Percentiles rank a stretch among this genome's conserved stretches.
These are phyloP conservation scores for Juglanconis sp. DNA, from an alignment of 2,329 filamentous ascomycete species.

Conservation along the genomic window DNA sequence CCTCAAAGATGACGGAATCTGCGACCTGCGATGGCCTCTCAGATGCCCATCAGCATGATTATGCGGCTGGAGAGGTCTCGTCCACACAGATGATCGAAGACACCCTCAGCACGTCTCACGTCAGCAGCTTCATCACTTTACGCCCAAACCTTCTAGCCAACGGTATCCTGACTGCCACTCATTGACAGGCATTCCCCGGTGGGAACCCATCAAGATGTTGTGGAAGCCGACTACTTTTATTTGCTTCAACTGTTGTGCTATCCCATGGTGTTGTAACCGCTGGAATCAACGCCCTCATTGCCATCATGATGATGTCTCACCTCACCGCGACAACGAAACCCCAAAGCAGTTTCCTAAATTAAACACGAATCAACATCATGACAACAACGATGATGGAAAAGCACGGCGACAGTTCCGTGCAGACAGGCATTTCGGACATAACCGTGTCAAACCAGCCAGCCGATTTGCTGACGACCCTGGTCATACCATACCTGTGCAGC, in stretches of 20 bases:
- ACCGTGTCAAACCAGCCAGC: neutral
- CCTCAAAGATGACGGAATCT: conserved; percentile 4
- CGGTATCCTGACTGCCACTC: neutral
- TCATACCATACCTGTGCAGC: neutral
- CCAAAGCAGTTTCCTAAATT: neutral
- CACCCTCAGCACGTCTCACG: conserved; percentile 12
- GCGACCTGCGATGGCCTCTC: neutral
- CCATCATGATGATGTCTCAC: neutral
- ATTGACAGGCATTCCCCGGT: neutral
- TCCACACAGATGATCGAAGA: conserved; percentile 5
- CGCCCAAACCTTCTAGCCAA: neutral
- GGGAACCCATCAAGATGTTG: neutral
- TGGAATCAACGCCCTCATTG: neutral
- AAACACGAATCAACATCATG: neutral
- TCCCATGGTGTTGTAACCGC: neutral
- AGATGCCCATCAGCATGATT: neutral
- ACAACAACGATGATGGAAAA: neutral
- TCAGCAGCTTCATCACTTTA: conserved; percentile 14
- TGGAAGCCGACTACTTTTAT: neutral
- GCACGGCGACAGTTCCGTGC: neutral
- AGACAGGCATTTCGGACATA: neutral
- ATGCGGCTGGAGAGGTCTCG: conserved; percentile 10
- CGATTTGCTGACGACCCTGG: conserved; percentile 1
- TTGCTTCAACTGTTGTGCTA: neutral
- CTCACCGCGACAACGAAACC: neutral